Conservation (phyloP, 2,329 filamentous ascomycete species). For the Trichoderma pleuroti region DNA sequence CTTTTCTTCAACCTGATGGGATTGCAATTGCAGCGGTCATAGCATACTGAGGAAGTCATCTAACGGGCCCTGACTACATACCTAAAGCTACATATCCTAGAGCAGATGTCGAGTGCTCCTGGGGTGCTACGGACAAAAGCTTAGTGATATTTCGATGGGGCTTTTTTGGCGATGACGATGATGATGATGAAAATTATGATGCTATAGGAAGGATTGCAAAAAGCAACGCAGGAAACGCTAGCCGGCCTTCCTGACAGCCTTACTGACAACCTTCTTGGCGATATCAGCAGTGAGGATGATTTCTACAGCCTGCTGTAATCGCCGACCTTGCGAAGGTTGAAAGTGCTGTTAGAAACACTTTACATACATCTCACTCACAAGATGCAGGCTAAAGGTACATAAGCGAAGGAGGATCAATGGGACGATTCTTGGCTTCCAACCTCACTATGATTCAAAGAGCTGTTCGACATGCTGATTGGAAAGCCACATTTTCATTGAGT, state of each 20-base stretch:
- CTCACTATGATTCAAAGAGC: not conserved
- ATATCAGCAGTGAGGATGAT: not conserved
- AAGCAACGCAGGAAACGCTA: not conserved
- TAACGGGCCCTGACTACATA: not conserved
- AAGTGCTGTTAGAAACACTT: not conserved
- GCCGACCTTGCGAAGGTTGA: not conserved
- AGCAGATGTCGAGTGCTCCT: not conserved
- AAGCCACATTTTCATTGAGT: not conserved
- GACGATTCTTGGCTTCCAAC: not conserved
- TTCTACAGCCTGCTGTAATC: not conserved
- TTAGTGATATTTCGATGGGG: not conserved
- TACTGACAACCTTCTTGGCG: not conserved
- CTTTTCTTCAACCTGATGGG: not conserved
- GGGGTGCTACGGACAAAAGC: not conserved
- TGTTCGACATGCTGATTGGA: not conserved
- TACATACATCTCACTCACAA: not conserved
- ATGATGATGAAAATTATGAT: not conserved
- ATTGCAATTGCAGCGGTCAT: not conserved
- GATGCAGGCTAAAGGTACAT: not conserved
- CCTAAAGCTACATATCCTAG: not conserved
- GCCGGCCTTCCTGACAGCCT: not conserved
- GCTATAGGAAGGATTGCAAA: not conserved
- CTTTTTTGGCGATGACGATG: not conserved
- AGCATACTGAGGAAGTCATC: not conserved
- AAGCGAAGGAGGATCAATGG: not conserved